Evolutionary conservation across 2,329 filamentous ascomycete genomes (phyloP), one percentile per base, ranked within the genome.

Genomic region (Aspergillus fischeri): DNA sequence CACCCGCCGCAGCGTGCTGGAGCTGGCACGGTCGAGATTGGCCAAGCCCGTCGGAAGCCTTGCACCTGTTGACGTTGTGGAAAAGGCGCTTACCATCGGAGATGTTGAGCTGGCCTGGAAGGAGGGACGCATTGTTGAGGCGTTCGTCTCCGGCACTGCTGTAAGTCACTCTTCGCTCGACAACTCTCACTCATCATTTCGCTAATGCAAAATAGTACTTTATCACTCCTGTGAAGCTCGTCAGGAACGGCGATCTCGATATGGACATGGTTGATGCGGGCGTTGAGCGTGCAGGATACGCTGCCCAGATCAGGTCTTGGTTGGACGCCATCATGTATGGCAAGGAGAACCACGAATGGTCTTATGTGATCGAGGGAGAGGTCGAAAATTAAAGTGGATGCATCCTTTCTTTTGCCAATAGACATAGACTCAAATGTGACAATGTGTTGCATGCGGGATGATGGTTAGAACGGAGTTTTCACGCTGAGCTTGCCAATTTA

Each of bases 61-160:
- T 4, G 87, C 90, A 59, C 80, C 95, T n/a, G 86, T 94, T 1
- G 88, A 92, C 64, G 81, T 96, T 42, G 86, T 93, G 0, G 92
- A 96, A 84, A 81, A 88, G 62, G 86, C 86, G 63, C 94, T 93
- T 76, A 91, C 86, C 24, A 96, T 97, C 70, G 78, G 82, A 29
- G 92, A 96, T 74, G 75, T 97, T 17, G 70, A 86, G 28, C 83
- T 88, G 69, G 91, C 92, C 1, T 78, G 85, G 27, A 77, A 82
- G 47, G 90, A 96, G 69, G 91, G 90, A 2, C 81, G 92, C 2
- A 74, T 96, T 47, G 73, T 96, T 9, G 92, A 97, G 77, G 84
- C 90, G 1, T 97, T 97, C 70, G 90, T 89, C 7, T 86, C 89
- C 35, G 92, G 93, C 20, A 97, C 92, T 60, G 92, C 92, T 56